These are phyloP conservation scores for Colletotrichum plurivorum DNA, from an alignment of 2,329 filamentous ascomycete species.

Conservation along the genomic window DNA sequence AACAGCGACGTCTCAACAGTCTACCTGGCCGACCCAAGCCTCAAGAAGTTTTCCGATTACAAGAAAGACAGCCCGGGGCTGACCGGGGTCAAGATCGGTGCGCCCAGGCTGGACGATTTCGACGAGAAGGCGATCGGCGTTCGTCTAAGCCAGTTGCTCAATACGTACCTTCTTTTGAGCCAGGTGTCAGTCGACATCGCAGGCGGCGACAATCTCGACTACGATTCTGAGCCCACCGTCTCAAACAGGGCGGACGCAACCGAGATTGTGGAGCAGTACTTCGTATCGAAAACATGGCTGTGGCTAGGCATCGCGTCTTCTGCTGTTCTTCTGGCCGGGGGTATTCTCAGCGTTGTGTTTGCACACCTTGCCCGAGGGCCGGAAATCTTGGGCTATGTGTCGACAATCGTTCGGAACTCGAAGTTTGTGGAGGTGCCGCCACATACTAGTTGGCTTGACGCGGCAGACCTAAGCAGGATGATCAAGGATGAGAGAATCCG, in stretches of 20 bases:
- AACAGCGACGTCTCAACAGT: neutral
- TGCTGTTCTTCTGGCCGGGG: neutral
- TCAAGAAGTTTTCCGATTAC: neutral
- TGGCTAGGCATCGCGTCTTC: neutral
- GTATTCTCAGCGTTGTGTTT: slow-evolving; percentile 1
- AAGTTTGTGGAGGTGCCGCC: slow-evolving; percentile 8
- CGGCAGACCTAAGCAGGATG: neutral
- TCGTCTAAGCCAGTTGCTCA: slow-evolving; percentile 5
- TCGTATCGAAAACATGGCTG: neutral
- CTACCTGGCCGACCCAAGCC: neutral
- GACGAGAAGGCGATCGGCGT: neutral
- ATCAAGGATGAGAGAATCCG: neutral
- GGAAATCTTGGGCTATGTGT: slow-evolving; percentile 17
- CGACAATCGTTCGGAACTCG: slow-evolving; percentile 8
- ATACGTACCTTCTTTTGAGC: slow-evolving; percentile 6
- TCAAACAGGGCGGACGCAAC: neutral
- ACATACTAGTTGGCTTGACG: neutral
- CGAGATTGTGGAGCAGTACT: neutral
- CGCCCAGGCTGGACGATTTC: neutral
- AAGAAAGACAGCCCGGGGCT: no score
- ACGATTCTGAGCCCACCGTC: neutral
- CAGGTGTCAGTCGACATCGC: neutral
- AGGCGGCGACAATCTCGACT: neutral
- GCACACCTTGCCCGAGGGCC: slow-evolving; percentile 8
- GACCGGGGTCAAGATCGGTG: neutral